These are phyloP conservation scores for Eustoma russellianum DNA, from an alignment of 257 asterid genomes.

Conservation along the genomic window DNA sequence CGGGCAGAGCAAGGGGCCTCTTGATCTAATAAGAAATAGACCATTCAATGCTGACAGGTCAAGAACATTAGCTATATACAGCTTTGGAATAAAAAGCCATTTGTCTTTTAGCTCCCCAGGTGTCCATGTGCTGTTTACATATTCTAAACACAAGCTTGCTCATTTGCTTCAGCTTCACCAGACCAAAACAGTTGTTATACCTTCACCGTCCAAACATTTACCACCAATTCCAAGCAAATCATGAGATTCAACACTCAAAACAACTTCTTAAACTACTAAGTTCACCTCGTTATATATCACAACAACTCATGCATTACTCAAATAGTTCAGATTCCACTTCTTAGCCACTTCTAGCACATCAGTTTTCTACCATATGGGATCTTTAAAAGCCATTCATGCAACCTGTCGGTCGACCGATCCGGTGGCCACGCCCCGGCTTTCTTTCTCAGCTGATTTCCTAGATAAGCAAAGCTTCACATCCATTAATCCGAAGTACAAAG, in stretches of 20 bases:
- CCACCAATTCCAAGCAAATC: constrained; percentile 8
- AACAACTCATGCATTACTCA: constrained; percentile 12
- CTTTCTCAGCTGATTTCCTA: constrained; percentile 80
- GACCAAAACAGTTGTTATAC: constrained; percentile 39
- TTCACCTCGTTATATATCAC: constrained; percentile 27
- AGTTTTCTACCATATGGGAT: constrained; percentile 29
- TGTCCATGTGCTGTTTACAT: constrained; percentile 50
- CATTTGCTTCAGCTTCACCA: constrained; percentile 46
- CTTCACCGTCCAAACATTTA: constrained; percentile 35
- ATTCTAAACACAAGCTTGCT: constrained; percentile 26
- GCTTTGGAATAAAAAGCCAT: constrained; percentile 7
- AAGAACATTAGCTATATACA: too few species aligned
- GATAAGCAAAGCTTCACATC: constrained; percentile 70
- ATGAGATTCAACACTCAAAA: constrained; percentile 8
- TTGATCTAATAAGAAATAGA: too few species aligned
- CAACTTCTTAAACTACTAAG: too few species aligned
- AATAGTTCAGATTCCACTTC: constrained; percentile 7
- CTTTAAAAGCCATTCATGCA: constrained; percentile 24
- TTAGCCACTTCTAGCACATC: constrained; percentile 3
- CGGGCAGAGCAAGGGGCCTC: too few species aligned
- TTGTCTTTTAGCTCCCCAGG: constrained; percentile 43
- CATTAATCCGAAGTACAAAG: constrained; percentile 42
- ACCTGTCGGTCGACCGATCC: constrained; percentile 21
- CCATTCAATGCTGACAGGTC: too few species aligned
- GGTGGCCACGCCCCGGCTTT: constrained; percentile 44